Evolutionary conservation across 768 basidiomycete species (phyloP).

Genomic region (Lentinula aciculospora): DNA sequence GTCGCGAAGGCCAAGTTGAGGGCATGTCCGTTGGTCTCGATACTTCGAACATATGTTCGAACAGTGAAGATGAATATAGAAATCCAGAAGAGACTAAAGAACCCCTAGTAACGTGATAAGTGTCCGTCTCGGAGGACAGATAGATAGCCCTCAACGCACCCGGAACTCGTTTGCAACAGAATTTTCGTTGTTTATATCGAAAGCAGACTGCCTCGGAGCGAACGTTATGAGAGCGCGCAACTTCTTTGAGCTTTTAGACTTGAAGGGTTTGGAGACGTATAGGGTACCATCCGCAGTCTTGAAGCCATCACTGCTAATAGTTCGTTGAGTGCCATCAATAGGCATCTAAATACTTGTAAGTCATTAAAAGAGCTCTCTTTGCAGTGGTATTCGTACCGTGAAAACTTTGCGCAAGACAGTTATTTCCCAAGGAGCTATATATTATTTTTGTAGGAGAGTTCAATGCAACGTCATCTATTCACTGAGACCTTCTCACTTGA

Average conservation of each 20-base stretch:
- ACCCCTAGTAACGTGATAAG: constrained; percentile 49
- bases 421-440: no score
- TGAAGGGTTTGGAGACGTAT: constrained; percentile 72
- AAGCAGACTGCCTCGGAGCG: constrained; percentile 76
- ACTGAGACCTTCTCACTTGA: neutral
- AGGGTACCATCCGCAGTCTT: constrained; percentile 59
- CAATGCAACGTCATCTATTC: neutral
- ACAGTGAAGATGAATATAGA: constrained; percentile 79
- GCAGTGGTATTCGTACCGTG: no score
- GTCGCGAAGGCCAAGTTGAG: constrained; percentile 77
- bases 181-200: constrained; percentile 75
- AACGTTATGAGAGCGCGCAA: constrained; percentile 83
- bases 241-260: constrained; percentile 69
- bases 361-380: neutral
- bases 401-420: no score
- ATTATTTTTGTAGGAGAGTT: no score
- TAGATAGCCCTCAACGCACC: constrained; percentile 29
- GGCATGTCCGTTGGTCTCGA: constrained; percentile 73
- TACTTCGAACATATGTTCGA: constrained; percentile 70
- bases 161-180: constrained; percentile 84
- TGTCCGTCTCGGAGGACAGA: neutral
- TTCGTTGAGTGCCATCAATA: constrained; percentile 13
- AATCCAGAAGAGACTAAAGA: constrained; percentile 94
- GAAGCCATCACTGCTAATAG: constrained; percentile 34
- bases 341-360: neutral